Base-by-base conservation (phyloP, 352 stramenopile genomes). In the Phytophthora macrochlamydospora region DNA sequence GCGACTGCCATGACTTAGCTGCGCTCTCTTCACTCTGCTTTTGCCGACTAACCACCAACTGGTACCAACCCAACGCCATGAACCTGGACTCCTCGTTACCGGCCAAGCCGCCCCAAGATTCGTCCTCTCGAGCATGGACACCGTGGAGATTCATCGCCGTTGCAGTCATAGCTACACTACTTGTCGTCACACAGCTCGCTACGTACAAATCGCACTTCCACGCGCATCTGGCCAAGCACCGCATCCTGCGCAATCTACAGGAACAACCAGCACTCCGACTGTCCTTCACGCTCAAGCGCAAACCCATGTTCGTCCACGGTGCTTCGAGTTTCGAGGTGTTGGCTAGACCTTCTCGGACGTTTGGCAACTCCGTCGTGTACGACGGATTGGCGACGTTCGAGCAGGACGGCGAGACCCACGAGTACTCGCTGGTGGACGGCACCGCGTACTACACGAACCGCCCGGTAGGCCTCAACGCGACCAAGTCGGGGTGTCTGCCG, bases 341-440 rank as follows among this genome's bases (percentile, higher is more conserved):
- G 2, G 60, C 61, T 2, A 67, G 48, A 5, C 61, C 55, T 5
- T 71, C 55, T 54, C 65, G 33, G 35, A 40, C 35, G 35, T 24
- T 24, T 24, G 18, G 18, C 18, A 11, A 40, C 6, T 40, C 56
- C 2, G 40, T 80, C 9, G 65, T 70, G 24, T 84, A 81, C 56
- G 62, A 85, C 53, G 76, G 73, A 6, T 35, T 80, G 5, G 60
- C 65, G 3, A 59, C 53, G 5, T 73, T 78, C 46, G 43, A 69
- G n/a, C 66, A 78, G 29, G 60, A 67, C 18, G 69, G 63, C 3
- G 46, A 62, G 30, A 70, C 49, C 4, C 65, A 78, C 43, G 70
- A 79, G 53, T 83, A 82, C 62, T 66, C 63, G 44, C 59, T 82
- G 31, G 63, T 82, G 0, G 66, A 86, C 43, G 57, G 73, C 4